These are phyloP conservation scores for Paecilomyces sp. DNA, from an alignment of 2,329 filamentous ascomycete genomes.

Conservation along the genomic window DNA sequence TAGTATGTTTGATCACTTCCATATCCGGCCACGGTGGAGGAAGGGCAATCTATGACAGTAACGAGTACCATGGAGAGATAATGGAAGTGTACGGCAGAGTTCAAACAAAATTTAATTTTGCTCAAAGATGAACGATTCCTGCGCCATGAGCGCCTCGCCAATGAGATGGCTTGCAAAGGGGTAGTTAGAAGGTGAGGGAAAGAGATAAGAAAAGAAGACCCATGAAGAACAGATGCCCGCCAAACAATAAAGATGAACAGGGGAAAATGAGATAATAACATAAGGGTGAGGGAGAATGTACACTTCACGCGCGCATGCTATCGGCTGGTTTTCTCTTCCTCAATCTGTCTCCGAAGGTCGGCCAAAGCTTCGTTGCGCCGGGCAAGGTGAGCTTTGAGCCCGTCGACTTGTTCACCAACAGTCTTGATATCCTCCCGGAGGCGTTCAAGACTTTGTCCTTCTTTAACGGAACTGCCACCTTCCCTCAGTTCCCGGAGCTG, in stretches of 20 bases:
- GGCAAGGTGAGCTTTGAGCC: conserved; percentile 73
- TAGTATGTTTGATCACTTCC: too few species aligned
- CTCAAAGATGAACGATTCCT: conserved; percentile 15
- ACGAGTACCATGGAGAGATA: too few species aligned
- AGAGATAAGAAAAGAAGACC: conserved; percentile 6
- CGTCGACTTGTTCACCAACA: conserved; percentile 91
- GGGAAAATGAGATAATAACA: not conserved
- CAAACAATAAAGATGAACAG: conserved; percentile 1
- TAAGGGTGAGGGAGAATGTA: not conserved
- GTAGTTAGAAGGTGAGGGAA: conserved; percentile 10
- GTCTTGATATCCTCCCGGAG: conserved; percentile 80
- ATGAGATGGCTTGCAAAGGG: conserved; percentile 12
- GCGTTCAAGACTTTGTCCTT: conserved; percentile 65
- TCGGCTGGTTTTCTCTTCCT: conserved; percentile 66
- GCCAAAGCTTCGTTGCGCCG: conserved; percentile 68
- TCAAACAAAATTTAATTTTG: not conserved
- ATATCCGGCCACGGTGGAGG: too few species aligned
- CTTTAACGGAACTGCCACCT: conserved; percentile 47
- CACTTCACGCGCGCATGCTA: conserved; percentile 12
- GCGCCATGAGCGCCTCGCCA: conserved; percentile 27
- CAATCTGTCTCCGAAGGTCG: conserved; percentile 73
- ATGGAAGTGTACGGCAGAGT: not conserved
- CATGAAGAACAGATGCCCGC: conserved; percentile 1
- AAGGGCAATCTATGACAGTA: too few species aligned
- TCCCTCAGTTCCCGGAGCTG: conserved; percentile 66